A percentile compares a stretch with the other conserved stretches of the same genome.
Evolutionary conservation across 306 rosid genomes (phyloP).

Genomic region (Sesbania bispinosa): DNA sequence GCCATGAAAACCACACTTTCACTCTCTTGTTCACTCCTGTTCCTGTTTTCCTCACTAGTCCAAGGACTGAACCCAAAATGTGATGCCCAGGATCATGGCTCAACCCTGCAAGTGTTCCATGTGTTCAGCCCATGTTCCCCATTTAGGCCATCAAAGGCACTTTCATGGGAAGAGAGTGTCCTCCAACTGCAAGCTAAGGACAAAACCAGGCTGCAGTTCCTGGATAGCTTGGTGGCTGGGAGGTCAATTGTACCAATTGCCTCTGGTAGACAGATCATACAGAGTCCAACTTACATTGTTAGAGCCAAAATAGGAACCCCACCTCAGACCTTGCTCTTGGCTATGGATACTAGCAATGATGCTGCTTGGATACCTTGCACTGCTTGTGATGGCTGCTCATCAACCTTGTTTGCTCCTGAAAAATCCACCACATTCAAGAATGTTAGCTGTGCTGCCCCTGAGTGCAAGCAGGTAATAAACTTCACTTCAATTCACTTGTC

Average conservation of each 20-base stretch:
- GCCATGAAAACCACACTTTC: conserved; percentile 39
- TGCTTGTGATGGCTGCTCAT: conserved; percentile 76
- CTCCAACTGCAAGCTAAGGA: conserved; percentile 63
- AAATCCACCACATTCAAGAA: conserved; percentile 62
- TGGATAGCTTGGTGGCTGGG: conserved; percentile 52
- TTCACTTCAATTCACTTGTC: background rate
- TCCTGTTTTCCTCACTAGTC: conserved; percentile 32
- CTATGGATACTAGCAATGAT: conserved; percentile 88
- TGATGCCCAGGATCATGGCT: conserved; percentile 43
- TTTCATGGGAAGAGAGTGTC: conserved; percentile 69
- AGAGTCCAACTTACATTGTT: conserved; percentile 84
- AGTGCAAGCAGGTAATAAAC: conserved; percentile 69
- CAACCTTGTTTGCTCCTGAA: conserved; percentile 46
- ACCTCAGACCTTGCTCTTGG: conserved; percentile 72
- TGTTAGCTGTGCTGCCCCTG: conserved; percentile 48
- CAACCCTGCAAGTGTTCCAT: conserved; percentile 68
- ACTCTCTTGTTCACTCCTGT: conserved; percentile 12
- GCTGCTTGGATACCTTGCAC: conserved; percentile 90
- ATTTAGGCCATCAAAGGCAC: conserved; percentile 50
- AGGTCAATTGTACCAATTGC: conserved; percentile 81
- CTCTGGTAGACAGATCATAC: conserved; percentile 73
- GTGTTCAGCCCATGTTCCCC: conserved; percentile 73
- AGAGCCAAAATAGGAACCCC: conserved; percentile 70
- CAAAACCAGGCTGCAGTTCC: conserved; percentile 54
- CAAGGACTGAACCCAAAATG: conserved; percentile 50